Base-by-base conservation (phyloP, 176 grass and related monocot species). In the Eragrostis curvula region DNA sequence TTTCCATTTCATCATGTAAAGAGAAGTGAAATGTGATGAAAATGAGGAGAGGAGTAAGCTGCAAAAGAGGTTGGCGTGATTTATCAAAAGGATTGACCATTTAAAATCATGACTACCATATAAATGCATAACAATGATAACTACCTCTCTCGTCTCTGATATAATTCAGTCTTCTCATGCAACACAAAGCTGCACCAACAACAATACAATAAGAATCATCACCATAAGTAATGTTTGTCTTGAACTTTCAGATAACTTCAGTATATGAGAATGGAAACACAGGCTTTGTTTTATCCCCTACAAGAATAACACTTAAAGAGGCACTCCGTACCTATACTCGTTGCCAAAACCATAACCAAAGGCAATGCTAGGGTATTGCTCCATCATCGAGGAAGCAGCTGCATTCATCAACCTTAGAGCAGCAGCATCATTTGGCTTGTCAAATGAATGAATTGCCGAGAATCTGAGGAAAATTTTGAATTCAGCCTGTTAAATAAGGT, bases 1-100 rank as follows among this genome's bases (percentile, higher is more conserved):
- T 85, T 88, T 92, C 91, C 94, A 97, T 57, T 94, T 94, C 67
- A 43, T 92, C 24, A 90, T 84, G 76, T 97, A 97, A 74, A 89
- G 25, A 32, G 85, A 88, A 65, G 91, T 94, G 89, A 97, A 97
- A 80, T 85, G 78, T 39, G 91, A 97, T 30, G 85, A 83, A 79
- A 56, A 80, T 15, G 87, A 88, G 20, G 91, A 92, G 85, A 94
- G 72, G 58, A 97, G 86, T 88, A 88, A 86, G 41, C 90, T 92
- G 88, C 71, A 97, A 77, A 75, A 62, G 23, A 85, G 73, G 8
- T 78, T 21, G 9, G 29, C 16, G 68, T 77, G 68, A 84, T 60
- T 81, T 43, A 57, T 76, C 61, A 65, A 79, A 84, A 42, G 73
- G 13, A 47, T 71, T 70, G 50, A 43, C 28, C 70, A 30, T 17